phyloP scores from a whole-genome alignment of 2,329 filamentous ascomycete species.

The Fusarium globosum region DNA sequence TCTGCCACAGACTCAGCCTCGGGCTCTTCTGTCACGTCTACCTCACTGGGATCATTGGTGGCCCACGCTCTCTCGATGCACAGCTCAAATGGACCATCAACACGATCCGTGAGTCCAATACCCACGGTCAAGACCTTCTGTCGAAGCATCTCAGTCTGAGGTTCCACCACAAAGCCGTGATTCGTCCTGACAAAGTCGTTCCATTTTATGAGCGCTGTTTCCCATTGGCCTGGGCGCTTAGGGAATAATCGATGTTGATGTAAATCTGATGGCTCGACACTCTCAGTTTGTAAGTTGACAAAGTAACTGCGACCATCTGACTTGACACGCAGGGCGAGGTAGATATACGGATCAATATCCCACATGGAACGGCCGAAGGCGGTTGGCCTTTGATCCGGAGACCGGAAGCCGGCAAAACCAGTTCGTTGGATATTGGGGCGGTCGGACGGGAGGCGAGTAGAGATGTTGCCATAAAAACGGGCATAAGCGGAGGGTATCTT shows the following conservation, averaged over 20 bases:
- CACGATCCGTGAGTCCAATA: constrained; percentile 87
- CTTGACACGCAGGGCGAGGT: constrained; percentile 87
- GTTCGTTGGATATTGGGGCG: constrained; percentile 79
- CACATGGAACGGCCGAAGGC: constrained; percentile 88
- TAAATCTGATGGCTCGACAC: constrained; percentile 91
- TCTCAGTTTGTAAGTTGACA: constrained; percentile 95
- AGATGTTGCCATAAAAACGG: constrained; percentile 89
- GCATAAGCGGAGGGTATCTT: constrained; percentile 63
- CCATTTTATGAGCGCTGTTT: constrained; percentile 92
- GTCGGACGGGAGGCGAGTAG: constrained; percentile 81
- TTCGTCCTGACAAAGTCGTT: constrained; percentile 96
- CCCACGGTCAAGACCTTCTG: constrained; percentile 89
- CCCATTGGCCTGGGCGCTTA: constrained; percentile 85
- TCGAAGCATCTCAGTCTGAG: constrained; percentile 87
- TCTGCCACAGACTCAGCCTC: constrained; percentile 31
- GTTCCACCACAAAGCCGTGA: constrained; percentile 90
- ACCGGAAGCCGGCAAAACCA: constrained; percentile 92
- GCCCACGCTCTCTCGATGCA: constrained; percentile 90
- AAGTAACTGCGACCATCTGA: constrained; percentile 94
- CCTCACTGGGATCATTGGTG: constrained; percentile 68
- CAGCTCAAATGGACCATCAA: constrained; percentile 89
- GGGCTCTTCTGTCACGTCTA: constrained; percentile 35
- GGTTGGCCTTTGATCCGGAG: constrained; percentile 78
- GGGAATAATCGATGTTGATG: constrained; percentile 93
- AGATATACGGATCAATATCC: constrained; percentile 90